A percentile compares a stretch with the other conserved stretches of the same genome.
Evolutionary conservation across 2,329 filamentous ascomycete genomes (phyloP).

Genomic region (Xylaria sp.): DNA sequence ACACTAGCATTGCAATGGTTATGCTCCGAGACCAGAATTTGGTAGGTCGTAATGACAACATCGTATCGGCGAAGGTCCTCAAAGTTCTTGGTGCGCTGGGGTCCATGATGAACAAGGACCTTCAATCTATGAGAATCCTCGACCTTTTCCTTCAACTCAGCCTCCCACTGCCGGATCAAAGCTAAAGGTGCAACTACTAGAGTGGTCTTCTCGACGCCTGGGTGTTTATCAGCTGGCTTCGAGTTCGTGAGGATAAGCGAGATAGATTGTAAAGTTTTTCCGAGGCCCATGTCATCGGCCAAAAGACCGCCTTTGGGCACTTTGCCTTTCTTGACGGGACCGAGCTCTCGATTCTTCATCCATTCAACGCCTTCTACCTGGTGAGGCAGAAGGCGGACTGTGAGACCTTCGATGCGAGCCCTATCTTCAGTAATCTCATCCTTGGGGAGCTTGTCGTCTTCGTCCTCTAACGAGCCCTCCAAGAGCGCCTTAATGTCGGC

Average conservation of each 20-base stretch:
- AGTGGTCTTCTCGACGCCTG: constrained; percentile 78
- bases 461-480: constrained; percentile 82
- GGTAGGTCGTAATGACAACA: constrained; percentile 96
- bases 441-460: constrained; percentile 60
- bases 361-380: constrained; percentile 93
- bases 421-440: constrained; percentile 62
- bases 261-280: constrained; percentile 95
- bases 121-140: constrained; percentile 74
- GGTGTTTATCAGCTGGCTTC: constrained; percentile 70
- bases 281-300: constrained; percentile 96
- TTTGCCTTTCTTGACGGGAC: constrained; percentile 81
- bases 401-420: constrained; percentile 81
- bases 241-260: constrained; percentile 86
- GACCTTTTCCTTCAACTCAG: constrained; percentile 88
- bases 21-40: constrained; percentile 93
- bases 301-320: constrained; percentile 93
- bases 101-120: constrained; percentile 91
- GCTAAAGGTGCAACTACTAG: constrained; percentile 93
- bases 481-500: constrained; percentile 84
- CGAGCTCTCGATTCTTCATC: constrained; percentile 94
- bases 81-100: constrained; percentile 81
- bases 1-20: constrained; percentile 72
- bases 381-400: constrained; percentile 89
- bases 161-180: constrained; percentile 96
- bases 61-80: constrained; percentile 86